These are phyloP conservation scores for Pleurotus citrinopileatus DNA, from an alignment of 768 basidiomycete genomes.

Conservation along the genomic window DNA sequence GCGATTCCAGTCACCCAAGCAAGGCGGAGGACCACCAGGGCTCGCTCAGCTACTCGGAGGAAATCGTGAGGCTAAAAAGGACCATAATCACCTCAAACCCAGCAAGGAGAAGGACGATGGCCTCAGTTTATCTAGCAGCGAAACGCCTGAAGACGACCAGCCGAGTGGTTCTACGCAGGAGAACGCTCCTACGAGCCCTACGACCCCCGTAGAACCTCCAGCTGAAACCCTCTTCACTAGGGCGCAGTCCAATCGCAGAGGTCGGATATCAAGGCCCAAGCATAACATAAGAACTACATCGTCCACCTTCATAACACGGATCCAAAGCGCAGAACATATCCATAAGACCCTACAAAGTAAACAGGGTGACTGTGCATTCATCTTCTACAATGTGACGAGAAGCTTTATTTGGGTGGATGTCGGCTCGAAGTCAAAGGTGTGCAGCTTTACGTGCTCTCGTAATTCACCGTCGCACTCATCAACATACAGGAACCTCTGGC, in stretches of 20 bases:
- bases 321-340: constrained; percentile 79
- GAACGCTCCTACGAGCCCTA: constrained; percentile 29
- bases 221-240: constrained; percentile 63
- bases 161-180: constrained; percentile 39
- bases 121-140: constrained; percentile 78
- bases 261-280: constrained; percentile 68
- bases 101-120: constrained; percentile 51
- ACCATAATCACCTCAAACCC: constrained; percentile 30
- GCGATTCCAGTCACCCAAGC: constrained; percentile 58
- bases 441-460: constrained; percentile 12
- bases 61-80: constrained; percentile 63
- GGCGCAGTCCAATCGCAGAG: constrained; percentile 60
- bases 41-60: constrained; percentile 68
- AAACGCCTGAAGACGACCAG: constrained; percentile 63
- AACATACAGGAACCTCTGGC: constrained; percentile 74
- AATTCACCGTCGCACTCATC: constrained; percentile 11
- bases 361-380: constrained; percentile 81
- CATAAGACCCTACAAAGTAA: constrained; percentile 68
- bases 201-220: constrained; percentile 31
- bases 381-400: constrained; percentile 88
- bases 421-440: constrained; percentile 81
- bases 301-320: constrained; percentile 87
- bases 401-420: constrained; percentile 85
- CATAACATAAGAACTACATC: constrained; percentile 89
- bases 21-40: constrained; percentile 47